Evolutionary conservation across 2,329 filamentous ascomycete genomes (phyloP).

Genomic region (Colletotrichum orbiculare): DNA sequence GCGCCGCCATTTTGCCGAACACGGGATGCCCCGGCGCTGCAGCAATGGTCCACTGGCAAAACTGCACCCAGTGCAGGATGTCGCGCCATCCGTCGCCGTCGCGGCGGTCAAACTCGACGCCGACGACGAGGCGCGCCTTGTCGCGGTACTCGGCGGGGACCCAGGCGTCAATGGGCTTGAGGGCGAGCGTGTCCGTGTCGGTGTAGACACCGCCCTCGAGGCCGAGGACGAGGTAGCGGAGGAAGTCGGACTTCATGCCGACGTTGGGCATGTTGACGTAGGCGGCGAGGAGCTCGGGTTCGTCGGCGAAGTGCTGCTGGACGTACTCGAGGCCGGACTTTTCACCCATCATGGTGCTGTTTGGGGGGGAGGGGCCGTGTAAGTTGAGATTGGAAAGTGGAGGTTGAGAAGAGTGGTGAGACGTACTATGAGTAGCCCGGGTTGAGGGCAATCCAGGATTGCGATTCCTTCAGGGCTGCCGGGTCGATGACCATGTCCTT

Average conservation of each 20-base stretch:
- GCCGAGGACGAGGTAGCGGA: slow-evolving; percentile 77
- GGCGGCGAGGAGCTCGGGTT: slow-evolving; percentile 36
- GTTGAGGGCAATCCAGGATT: slow-evolving; percentile 37
- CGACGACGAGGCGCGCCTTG: slow-evolving; percentile 40
- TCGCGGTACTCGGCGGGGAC: slow-evolving; percentile 40
- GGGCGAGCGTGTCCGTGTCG: slow-evolving; percentile 56
- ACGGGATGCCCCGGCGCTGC: slow-evolving; percentile 42
- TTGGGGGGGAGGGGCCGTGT: background rate
- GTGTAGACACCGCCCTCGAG: slow-evolving; percentile 81
- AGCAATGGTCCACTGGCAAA: slow-evolving; percentile 40
- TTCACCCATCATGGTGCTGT: slow-evolving; percentile 42
- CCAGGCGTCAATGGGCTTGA: slow-evolving; percentile 48
- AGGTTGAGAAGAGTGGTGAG: background rate
- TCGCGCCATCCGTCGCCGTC: slow-evolving; percentile 39
- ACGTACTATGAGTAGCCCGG: slow-evolving; percentile 34
- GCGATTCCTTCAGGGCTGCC: slow-evolving; percentile 18
- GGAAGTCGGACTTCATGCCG: slow-evolving; percentile 70
- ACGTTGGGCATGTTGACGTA: slow-evolving; percentile 42
- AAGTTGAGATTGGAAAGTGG: background rate
- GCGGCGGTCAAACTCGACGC: slow-evolving; percentile 44
- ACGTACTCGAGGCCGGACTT: slow-evolving; percentile 42
- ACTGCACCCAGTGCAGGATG: slow-evolving; percentile 40
- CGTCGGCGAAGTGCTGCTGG: slow-evolving; percentile 31
- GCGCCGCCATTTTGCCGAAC: slow-evolving; percentile 42
- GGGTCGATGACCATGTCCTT: slow-evolving; percentile 1